Evolutionary conservation across 371 early-diverging fungal genomes (phyloP).

Genomic region (Mortierella sp.): DNA sequence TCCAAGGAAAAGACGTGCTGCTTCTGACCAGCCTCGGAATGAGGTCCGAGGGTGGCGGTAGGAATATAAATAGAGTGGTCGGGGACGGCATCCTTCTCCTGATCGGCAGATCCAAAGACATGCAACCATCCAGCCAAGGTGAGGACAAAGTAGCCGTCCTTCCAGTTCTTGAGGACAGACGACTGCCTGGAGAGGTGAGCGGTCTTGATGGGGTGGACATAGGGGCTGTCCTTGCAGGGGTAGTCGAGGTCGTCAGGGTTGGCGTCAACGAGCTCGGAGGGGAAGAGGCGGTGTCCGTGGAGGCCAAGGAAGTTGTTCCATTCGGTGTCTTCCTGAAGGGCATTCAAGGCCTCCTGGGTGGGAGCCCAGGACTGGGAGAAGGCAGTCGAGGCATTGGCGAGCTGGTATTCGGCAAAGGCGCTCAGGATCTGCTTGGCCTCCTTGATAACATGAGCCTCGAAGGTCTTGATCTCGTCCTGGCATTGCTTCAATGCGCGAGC

Average conservation of each 20-base stretch:
- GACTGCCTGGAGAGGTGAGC: conserved; percentile 47
- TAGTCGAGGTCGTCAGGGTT: conserved; percentile 46
- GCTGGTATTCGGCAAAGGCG: conserved; percentile 46
- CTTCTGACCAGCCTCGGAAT: conserved; percentile 44
- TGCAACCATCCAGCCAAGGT: conserved; percentile 51
- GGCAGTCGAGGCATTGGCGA: conserved; percentile 21
- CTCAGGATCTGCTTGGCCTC: conserved; percentile 52
- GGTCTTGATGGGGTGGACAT: conserved; percentile 35
- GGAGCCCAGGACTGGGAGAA: conserved; percentile 44
- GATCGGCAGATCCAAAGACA: conserved; percentile 44
- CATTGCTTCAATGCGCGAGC: conserved; percentile 55
- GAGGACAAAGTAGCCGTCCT: conserved; percentile 52
- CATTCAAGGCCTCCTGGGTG: conserved; percentile 41
- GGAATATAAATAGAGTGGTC: conserved; percentile 53
- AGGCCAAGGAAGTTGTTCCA: conserved; percentile 42
- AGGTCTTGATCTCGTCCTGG: conserved; percentile 46
- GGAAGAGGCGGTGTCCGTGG: conserved; percentile 47
- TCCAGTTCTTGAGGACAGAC: conserved; percentile 54
- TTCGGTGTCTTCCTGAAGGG: conserved; percentile 45
- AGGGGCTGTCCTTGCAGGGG: conserved; percentile 50
- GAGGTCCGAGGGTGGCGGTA: conserved; percentile 42
- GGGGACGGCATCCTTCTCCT: conserved; percentile 32
- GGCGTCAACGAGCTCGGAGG: conserved; percentile 50
- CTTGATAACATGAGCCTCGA: conserved; percentile 45
- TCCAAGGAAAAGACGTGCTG: conserved; percentile 53